Evolutionary conservation across 148 eudicot species (phyloP), one percentile per base, ranked within the genome.

Genomic region (Rhododendron mucronatum): DNA sequence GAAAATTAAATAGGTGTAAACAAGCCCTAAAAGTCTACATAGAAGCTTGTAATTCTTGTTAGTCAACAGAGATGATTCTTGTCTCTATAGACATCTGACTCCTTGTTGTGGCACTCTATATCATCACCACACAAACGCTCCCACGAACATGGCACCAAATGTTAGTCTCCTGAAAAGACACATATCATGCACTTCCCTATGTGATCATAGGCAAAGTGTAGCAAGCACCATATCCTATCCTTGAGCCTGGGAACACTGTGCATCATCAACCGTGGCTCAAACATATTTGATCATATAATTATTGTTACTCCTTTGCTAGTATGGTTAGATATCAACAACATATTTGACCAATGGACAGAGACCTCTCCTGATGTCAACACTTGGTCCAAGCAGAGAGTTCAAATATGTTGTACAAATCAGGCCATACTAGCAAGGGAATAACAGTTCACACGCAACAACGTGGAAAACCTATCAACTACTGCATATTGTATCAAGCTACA

Each of bases 371-470:
- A 39, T 69, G 8, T 41, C 78, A 73, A 63, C 69, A 23, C 69
- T 63, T 20, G 65, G 65, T 59, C 69, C 69, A n/a, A 39, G 69
- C 26, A 9, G 21, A 20, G 12, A 76, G 21, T 20, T 20, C 80
- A 76, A 76, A 41, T 76, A 21, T 76, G 45, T 76, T 7, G 80
- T 76, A 10, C 11, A 75, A 30, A 77, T 44, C 50, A 21, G 45
- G 26, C 50, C 80, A 77, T 23, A 77, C 37, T 21, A 39, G 53
- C 51, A 77, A 77, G 26, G 47, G 80, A 77, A 79, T 79, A 47
- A 79, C 82, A 79, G 35, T 23, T 79, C 33, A 3, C 82, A n/a
- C 48, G 57, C 82, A 79, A 41, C 82, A 79, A 41, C 8, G 78
- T 78, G 47, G 30, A 47, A n/a, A 78, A 78, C 51, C 28, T 21